Percentiles rank a stretch among this genome's conserved stretches.
phyloP scores from a whole-genome alignment of 1,284 basidiomycete genomes.

The Boletus mariae region DNA sequence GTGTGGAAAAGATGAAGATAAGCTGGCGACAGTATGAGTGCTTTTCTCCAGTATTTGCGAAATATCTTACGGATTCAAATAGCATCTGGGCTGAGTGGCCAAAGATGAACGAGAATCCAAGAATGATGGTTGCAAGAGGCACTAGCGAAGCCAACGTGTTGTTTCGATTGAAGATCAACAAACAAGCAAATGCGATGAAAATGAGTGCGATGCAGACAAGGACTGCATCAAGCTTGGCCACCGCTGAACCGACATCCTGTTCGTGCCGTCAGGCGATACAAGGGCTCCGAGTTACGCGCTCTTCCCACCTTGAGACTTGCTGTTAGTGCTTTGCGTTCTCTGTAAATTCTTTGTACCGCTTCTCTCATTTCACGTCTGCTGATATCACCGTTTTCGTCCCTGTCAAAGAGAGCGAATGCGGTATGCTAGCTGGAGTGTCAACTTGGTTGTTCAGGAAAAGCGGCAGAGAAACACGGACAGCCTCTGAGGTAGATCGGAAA shows the following conservation, averaged over 20 bases:
- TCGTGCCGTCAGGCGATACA: constrained; percentile 5
- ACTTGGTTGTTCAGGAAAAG: background rate
- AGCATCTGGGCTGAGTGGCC: constrained; percentile 80
- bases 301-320: constrained; percentile 61
- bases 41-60: background rate
- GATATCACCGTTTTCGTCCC: constrained; percentile 82
- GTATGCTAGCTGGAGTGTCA: constrained; percentile 43
- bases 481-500: constrained; percentile 69
- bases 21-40: constrained; percentile 38
- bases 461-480: constrained; percentile 42
- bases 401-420: constrained; percentile 78
- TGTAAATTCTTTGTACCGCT: constrained; percentile 79
- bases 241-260: constrained; percentile 67
- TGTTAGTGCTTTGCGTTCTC: constrained; percentile 71
- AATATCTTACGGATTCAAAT: constrained; percentile 65
- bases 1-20: constrained; percentile 82
- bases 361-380: constrained; percentile 80
- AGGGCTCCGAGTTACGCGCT: background rate
- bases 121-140: constrained; percentile 75
- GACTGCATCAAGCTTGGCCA: constrained; percentile 74
- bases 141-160: constrained; percentile 76
- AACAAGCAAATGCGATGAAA: constrained; percentile 65
- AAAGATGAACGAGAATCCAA: constrained; percentile 80
- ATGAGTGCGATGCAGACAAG: constrained; percentile 60
- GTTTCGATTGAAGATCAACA: constrained; percentile 74